phyloP scores from a whole-genome alignment of 495 filamentous ascomycete species.

The Annulohypoxylon stygium region DNA sequence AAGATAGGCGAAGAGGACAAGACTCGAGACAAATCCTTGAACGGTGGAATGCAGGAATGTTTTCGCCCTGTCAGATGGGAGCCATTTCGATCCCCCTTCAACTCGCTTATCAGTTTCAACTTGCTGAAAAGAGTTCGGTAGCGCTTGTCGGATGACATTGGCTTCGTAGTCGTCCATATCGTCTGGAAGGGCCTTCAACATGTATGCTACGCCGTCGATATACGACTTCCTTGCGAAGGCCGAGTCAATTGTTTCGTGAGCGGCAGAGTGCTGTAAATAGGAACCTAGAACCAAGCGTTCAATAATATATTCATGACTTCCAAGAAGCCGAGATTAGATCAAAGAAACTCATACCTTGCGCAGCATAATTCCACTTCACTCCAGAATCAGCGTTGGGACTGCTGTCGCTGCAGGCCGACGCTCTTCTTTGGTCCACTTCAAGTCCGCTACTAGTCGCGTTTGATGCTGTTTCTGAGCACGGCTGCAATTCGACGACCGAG shows the following conservation, averaged over 20 bases:
- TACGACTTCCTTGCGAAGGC: conserved; percentile 73
- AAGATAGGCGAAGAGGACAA: conserved; percentile 69
- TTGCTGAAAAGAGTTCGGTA: conserved; percentile 55
- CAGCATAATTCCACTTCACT: conserved; percentile 52
- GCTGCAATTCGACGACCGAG: conserved; percentile 32
- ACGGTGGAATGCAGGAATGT: conserved; percentile 71
- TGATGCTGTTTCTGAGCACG: conserved; percentile 15
- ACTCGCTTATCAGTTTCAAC: conserved; percentile 32
- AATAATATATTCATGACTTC: neutral
- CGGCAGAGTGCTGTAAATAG: conserved; percentile 45
- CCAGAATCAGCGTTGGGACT: conserved; percentile 31
- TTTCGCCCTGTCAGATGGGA: conserved; percentile 35
- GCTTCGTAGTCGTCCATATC: conserved; percentile 66
- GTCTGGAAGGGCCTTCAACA: conserved; percentile 73
- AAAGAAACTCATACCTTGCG: conserved; percentile 47
- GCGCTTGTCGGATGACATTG: conserved; percentile 58
- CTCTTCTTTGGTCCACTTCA: conserved; percentile 10
- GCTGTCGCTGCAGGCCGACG: neutral
- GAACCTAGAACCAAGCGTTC: conserved; percentile 29
- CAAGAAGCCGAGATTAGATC: neutral
- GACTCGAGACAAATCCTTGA: conserved; percentile 66
- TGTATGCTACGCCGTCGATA: conserved; percentile 73
- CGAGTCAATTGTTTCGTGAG: conserved; percentile 47
- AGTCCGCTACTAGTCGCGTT: conserved; percentile 2
- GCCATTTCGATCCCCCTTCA: conserved; percentile 21